These are phyloP conservation scores for Protomyces gravidus DNA, from an alignment of 1,139 yeast species.

Conservation along the genomic window DNA sequence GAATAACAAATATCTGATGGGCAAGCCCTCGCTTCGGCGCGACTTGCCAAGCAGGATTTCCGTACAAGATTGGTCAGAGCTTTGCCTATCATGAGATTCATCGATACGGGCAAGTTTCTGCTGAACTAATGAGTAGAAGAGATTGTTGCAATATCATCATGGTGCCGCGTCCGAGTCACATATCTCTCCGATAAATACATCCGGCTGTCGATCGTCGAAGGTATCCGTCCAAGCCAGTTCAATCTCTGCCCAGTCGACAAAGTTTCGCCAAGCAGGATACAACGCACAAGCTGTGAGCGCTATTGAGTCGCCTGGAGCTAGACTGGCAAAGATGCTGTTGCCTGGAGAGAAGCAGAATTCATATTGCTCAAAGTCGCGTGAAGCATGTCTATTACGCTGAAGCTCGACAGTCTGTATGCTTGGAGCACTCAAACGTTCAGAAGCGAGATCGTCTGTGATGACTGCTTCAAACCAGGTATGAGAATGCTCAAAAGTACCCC, in stretches of 20 bases:
- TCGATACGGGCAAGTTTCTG: too few species aligned
- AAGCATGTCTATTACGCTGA: slow-evolving; percentile 17
- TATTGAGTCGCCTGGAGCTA: background rate
- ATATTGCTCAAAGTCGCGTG: slow-evolving; percentile 1
- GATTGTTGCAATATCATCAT: too few species aligned
- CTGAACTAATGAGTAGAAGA: too few species aligned
- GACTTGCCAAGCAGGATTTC: too few species aligned
- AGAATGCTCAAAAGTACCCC: slow-evolving; percentile 11
- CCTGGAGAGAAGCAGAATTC: background rate
- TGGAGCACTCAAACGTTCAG: background rate
- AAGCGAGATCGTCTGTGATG: background rate
- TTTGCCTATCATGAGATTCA: too few species aligned
- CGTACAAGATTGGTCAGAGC: too few species aligned
- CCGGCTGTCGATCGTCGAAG: background rate
- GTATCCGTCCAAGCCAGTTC: slow-evolving; percentile 6
- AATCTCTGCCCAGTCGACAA: slow-evolving; percentile 6
- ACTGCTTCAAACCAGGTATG: slow-evolving; percentile 22
- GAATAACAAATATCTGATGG: too few species aligned
- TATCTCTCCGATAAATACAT: background rate
- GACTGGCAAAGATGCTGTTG: background rate
- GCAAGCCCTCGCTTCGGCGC: too few species aligned
- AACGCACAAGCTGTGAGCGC: slow-evolving; percentile 16
- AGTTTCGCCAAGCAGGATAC: slow-evolving; percentile 15
- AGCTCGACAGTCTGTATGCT: background rate
- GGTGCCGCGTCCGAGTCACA: too few species aligned